Percentiles rank a stretch among this genome's conserved stretches.
These are phyloP conservation scores for Phytophthora pinifolia DNA, from an alignment of 352 stramenopile genomes.

Conservation along the genomic window DNA sequence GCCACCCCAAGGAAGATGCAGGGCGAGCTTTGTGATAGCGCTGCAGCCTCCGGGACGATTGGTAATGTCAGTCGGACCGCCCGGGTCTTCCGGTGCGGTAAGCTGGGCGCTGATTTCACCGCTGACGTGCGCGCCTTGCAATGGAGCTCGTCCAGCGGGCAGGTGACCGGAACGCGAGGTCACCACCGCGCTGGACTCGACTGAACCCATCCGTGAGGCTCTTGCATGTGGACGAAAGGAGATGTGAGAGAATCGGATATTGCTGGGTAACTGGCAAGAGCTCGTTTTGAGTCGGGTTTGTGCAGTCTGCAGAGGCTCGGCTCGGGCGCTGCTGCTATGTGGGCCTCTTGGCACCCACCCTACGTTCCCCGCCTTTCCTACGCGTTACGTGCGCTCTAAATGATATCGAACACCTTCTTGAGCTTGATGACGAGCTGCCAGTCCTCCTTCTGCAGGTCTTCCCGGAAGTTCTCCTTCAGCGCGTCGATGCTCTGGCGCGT, in stretches of 20 bases:
- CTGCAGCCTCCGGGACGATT: slow-evolving; percentile 4
- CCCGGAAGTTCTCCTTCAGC: slow-evolving; percentile 98
- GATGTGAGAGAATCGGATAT: slow-evolving; percentile 25
- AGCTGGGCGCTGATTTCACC: slow-evolving; percentile 10
- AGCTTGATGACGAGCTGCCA: slow-evolving; percentile 98
- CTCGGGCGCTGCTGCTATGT: too few relatives aligned
- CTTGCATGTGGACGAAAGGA: slow-evolving; percentile 20
- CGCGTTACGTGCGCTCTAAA: slow-evolving; percentile 66
- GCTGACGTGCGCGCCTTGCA: slow-evolving; percentile 12
- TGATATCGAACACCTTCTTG: slow-evolving; percentile 99
- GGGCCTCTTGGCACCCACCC: slow-evolving; percentile 14
- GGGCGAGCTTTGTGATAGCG: not conserved
- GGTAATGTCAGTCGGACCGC: slow-evolving; percentile 5
- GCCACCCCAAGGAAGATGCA: slow-evolving; percentile 3
- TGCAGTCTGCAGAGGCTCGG: too few relatives aligned
- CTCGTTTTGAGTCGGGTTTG: slow-evolving; percentile 15
- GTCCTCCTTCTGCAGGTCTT: slow-evolving; percentile 97
- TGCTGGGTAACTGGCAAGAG: slow-evolving; percentile 24
- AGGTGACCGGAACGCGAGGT: slow-evolving; percentile 1
- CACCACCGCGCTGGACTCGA: slow-evolving; percentile 3
- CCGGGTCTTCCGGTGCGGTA: slow-evolving; percentile 15
- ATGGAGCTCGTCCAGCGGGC: too few relatives aligned
- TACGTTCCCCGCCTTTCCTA: slow-evolving; percentile 11
- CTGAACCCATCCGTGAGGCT: slow-evolving; percentile 19
- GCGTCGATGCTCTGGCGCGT: slow-evolving; percentile 96